Conservation (phyloP, 805 yeast species). For the Saccharomycopsis sp. region DNA sequence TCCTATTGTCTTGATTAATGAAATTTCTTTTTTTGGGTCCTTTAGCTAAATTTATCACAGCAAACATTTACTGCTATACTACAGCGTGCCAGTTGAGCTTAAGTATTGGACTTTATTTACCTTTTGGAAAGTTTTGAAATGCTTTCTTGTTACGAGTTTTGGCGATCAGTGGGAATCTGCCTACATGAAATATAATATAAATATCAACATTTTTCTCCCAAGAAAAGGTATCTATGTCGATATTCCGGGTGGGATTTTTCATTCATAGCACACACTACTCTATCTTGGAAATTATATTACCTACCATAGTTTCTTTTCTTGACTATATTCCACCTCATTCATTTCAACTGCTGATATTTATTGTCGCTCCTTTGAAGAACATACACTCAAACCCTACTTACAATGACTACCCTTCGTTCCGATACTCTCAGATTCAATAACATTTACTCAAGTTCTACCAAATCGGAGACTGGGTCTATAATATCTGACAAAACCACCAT, state of each 20-base stretch:
- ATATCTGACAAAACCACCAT: slow-evolving; percentile 8
- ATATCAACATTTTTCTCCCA: background rate
- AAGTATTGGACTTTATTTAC: background rate
- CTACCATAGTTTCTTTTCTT: no score
- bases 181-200: background rate
- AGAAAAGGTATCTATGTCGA: background rate
- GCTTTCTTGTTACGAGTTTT: no score
- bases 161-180: background rate
- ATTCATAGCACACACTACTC: no score
- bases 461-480: slow-evolving; percentile 5
- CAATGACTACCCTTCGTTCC: slow-evolving; percentile 1
- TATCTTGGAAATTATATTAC: no score
- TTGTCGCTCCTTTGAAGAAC: background rate
- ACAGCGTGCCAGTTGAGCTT: background rate
- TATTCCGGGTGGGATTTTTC: background rate
- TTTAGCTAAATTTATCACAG: background rate
- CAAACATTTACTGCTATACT: no score
- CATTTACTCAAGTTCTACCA: slow-evolving; percentile 1
- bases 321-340: no score
- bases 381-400: background rate
- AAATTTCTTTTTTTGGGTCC: background rate
- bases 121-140: background rate
- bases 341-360: background rate
- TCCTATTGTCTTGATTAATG: background rate
- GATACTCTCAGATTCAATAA: background rate